A percentile compares a stretch with the other conserved stretches of the same genome.
phyloP scores from a whole-genome alignment of 805 yeast species.

The Jamesozyma hellenica region DNA sequence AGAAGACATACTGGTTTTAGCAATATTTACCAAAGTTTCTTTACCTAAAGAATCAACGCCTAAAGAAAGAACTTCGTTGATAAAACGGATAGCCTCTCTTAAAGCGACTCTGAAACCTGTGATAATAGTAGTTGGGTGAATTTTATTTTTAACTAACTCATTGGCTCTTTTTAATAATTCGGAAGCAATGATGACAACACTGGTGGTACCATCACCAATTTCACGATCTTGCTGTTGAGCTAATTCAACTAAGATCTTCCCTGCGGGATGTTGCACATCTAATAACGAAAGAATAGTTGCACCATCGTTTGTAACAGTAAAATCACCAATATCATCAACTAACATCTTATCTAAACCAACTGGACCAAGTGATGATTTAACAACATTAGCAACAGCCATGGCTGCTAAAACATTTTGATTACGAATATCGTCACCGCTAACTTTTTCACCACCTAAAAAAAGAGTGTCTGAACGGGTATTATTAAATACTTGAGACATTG shows the following conservation, averaged over 20 bases:
- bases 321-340: slow-evolving; percentile 98
- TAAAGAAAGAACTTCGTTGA: slow-evolving; percentile 73
- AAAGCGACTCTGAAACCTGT: slow-evolving; percentile 92
- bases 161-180: slow-evolving; percentile 88
- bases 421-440: slow-evolving; percentile 92
- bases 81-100: slow-evolving; percentile 80
- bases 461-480: slow-evolving; percentile 85
- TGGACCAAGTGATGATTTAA: slow-evolving; percentile 91
- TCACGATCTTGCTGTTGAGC: slow-evolving; percentile 99
- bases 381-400: slow-evolving; percentile 66
- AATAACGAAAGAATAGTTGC: slow-evolving; percentile 85
- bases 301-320: slow-evolving; percentile 96
- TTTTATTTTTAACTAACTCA: slow-evolving; percentile 82
- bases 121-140: slow-evolving; percentile 96
- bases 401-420: slow-evolving; percentile 95
- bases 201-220: slow-evolving; percentile 97
- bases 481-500: slow-evolving; percentile 60
- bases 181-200: slow-evolving; percentile 91
- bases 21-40: slow-evolving; percentile 79
- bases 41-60: slow-evolving; percentile 73
- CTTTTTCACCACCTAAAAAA: slow-evolving; percentile 90
- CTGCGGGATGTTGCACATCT: slow-evolving; percentile 98
- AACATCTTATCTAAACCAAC: slow-evolving; percentile 97
- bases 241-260: slow-evolving; percentile 88
- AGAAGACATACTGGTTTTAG: slow-evolving; percentile 94